phyloP scores from a whole-genome alignment of 2,329 filamentous ascomycete genomes.

The Alternaria panax region DNA sequence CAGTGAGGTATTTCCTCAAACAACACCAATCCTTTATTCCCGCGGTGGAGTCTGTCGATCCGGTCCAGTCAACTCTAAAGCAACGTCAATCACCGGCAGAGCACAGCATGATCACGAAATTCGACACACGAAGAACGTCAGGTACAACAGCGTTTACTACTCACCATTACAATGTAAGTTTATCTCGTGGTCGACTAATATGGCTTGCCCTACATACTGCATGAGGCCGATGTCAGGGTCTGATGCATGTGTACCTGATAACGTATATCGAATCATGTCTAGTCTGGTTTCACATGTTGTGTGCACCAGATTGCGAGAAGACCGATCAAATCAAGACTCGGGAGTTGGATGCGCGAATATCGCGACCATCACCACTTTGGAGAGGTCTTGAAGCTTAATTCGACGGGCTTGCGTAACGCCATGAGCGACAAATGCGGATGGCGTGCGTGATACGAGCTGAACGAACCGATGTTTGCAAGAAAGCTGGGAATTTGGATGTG shows the following conservation, averaged over 20 bases:
- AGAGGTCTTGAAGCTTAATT: neutral
- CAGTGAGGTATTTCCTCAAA: constrained; percentile 19
- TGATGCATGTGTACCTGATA: constrained; percentile 11
- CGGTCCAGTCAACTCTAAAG: constrained; percentile 26
- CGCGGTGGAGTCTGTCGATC: constrained; percentile 25
- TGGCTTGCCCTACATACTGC: constrained; percentile 14
- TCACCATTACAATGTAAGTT: constrained; percentile 12
- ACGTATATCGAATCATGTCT: neutral
- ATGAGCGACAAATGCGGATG: neutral
- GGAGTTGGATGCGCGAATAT: neutral
- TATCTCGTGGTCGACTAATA: constrained; percentile 9
- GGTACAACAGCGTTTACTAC: neutral
- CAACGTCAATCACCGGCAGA: constrained; percentile 19
- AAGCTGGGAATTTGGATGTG: neutral
- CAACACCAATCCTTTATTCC: constrained; percentile 16
- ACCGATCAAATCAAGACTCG: neutral
- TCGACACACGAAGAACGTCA: neutral
- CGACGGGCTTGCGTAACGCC: neutral
- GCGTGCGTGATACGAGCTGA: neutral
- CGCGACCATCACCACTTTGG: neutral
- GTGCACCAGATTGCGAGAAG: neutral
- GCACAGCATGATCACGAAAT: constrained; percentile 7
- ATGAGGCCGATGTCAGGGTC: neutral
- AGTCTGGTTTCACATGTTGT: constrained; percentile 1
- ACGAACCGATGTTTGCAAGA: neutral